These are phyloP conservation scores for Monosporozyma aerobia DNA, from an alignment of 805 yeast genomes.

Conservation along the genomic window DNA sequence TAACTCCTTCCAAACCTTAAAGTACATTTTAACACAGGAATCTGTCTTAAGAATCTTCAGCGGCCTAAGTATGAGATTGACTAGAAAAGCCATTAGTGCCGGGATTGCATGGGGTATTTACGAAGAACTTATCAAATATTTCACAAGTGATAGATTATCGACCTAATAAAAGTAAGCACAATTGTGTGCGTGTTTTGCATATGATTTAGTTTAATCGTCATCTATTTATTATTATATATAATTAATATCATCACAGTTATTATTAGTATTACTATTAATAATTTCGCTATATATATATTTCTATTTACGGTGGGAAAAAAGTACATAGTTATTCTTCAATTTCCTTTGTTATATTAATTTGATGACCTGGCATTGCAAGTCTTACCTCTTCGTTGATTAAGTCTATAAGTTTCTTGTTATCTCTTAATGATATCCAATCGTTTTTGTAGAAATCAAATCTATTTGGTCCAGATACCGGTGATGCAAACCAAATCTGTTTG, in stretches of 20 bases:
- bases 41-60: slow-evolving; percentile 56
- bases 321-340: neutral
- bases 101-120: slow-evolving; percentile 97
- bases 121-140: slow-evolving; percentile 63
- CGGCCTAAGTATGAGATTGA: slow-evolving; percentile 72
- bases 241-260: too few species aligned
- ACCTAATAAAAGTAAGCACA: neutral
- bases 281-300: neutral
- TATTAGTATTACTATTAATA: neutral
- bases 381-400: slow-evolving; percentile 44
- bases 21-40: slow-evolving; percentile 35
- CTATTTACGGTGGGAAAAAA: neutral
- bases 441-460: slow-evolving; percentile 66
- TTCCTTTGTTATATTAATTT: neutral
- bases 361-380: slow-evolving; percentile 3
- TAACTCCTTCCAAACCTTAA: slow-evolving; percentile 35
- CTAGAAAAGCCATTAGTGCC: slow-evolving; percentile 82
- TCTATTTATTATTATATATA: neutral
- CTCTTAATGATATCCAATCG: slow-evolving; percentile 74
- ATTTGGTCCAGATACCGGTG: slow-evolving; percentile 92
- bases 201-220: neutral
- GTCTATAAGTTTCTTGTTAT: slow-evolving; percentile 39
- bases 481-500: slow-evolving; percentile 90
- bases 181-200: neutral
- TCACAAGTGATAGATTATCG: slow-evolving; percentile 11